Evolutionary conservation across 176 grass and related monocot genomes (phyloP).

Genomic region (Oryza glumipatula): DNA sequence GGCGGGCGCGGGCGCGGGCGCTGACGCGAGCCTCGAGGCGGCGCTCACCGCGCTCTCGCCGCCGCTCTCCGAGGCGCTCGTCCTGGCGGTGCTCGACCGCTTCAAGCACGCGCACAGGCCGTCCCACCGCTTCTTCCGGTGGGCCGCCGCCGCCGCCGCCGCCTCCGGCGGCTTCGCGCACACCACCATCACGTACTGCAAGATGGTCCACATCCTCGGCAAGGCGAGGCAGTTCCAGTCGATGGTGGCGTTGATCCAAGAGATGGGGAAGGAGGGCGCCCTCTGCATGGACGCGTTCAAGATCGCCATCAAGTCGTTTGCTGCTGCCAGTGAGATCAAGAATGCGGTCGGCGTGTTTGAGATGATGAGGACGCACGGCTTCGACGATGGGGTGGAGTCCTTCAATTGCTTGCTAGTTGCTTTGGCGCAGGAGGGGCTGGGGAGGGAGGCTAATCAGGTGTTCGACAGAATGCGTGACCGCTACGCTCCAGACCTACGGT

Average conservation of each 20-base stretch:
- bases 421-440: constrained; percentile 62
- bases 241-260: constrained; percentile 68
- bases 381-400: constrained; percentile 68
- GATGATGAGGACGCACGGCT: constrained; percentile 65
- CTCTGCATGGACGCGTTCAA: constrained; percentile 86
- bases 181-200: constrained; percentile 64
- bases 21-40: constrained; percentile 50
- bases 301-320: constrained; percentile 68
- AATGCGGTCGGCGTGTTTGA: constrained; percentile 75
- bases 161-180: constrained; percentile 42
- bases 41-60: constrained; percentile 45
- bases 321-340: constrained; percentile 63
- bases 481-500: constrained; percentile 58
- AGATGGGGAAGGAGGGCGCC: constrained; percentile 63
- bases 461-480: constrained; percentile 68
- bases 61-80: constrained; percentile 48
- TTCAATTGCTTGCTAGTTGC: constrained; percentile 83
- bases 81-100: constrained; percentile 55
- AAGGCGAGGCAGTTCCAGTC: constrained; percentile 77
- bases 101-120: constrained; percentile 58
- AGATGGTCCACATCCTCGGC: constrained; percentile 70
- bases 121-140: constrained; percentile 64
- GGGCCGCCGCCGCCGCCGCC: constrained; percentile 29
- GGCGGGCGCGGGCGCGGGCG: neutral
- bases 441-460: constrained; percentile 71